These are phyloP conservation scores for Sinapis alba DNA, from an alignment of 441 rosid genomes.

Conservation along the genomic window DNA sequence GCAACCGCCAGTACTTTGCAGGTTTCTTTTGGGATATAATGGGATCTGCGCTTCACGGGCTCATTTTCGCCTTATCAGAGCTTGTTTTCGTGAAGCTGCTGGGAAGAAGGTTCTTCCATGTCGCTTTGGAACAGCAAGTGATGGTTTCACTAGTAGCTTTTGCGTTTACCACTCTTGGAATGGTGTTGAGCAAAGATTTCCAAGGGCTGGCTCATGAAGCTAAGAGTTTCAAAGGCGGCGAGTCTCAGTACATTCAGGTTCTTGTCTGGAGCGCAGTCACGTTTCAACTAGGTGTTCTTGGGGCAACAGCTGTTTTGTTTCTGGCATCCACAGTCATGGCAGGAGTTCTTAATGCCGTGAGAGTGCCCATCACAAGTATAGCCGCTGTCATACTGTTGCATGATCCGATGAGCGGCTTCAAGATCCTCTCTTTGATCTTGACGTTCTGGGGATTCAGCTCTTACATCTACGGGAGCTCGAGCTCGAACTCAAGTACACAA, in stretches of 20 bases:
- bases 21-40: conserved; percentile 81
- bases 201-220: conserved; percentile 63
- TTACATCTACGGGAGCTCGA: conserved; percentile 64
- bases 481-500: conserved; percentile 33
- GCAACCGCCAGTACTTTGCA: conserved; percentile 57
- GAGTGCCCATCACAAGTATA: conserved; percentile 79
- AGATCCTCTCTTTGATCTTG: conserved; percentile 66
- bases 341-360: conserved; percentile 79
- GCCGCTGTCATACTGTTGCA: conserved; percentile 75
- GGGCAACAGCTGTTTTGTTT: conserved; percentile 69
- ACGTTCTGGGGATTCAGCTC: conserved; percentile 83
- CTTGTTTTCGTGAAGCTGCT: conserved; percentile 68
- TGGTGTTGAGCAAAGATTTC: conserved; percentile 56
- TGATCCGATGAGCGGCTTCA: conserved; percentile 88
- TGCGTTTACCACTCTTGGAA: conserved; percentile 65
- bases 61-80: conserved; percentile 84
- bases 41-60: conserved; percentile 86
- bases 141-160: conserved; percentile 47
- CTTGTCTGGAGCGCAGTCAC: conserved; percentile 68
- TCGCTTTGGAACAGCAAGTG: conserved; percentile 72
- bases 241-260: conserved; percentile 52
- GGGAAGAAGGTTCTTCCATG: conserved; percentile 78
- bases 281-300: conserved; percentile 75
- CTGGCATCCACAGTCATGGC: conserved; percentile 81
- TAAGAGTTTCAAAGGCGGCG: conserved; percentile 59